Evolutionary conservation across 345 rosid genomes (phyloP).

Genomic region (Schrenkiella parvula): DNA sequence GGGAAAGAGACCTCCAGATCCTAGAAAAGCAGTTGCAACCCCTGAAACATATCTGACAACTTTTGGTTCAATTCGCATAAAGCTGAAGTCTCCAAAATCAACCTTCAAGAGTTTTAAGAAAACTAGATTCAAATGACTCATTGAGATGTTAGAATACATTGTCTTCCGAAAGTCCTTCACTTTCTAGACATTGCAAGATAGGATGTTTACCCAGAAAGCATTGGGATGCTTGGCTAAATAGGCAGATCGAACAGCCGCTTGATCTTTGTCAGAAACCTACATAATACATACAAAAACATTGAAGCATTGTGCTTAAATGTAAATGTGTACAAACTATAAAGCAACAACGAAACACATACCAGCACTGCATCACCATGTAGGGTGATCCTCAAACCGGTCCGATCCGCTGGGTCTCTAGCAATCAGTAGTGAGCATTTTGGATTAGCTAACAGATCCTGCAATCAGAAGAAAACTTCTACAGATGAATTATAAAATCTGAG

Average conservation of each 20-base stretch:
- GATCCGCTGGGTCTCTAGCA: constrained; percentile 81
- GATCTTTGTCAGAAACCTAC: constrained; percentile 68
- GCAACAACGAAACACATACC: constrained; percentile 41
- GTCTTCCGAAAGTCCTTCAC: neutral
- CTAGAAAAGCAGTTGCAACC: constrained; percentile 82
- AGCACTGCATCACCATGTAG: constrained; percentile 79
- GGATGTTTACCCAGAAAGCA: constrained; percentile 80
- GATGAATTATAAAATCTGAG: neutral
- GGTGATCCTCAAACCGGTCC: constrained; percentile 78
- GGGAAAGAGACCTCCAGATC: constrained; percentile 76
- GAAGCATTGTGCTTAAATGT: neutral
- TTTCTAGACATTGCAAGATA: constrained; percentile 3
- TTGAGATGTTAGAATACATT: neutral
- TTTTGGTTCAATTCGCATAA: constrained; percentile 74
- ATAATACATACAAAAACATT: constrained; percentile 7
- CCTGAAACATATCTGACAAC: constrained; percentile 84
- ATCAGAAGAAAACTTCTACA: constrained; percentile 21
- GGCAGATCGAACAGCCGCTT: constrained; percentile 57
- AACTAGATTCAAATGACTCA: constrained; percentile 16
- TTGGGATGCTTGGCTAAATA: constrained; percentile 87
- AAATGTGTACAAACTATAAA: neutral
- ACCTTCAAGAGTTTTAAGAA: constrained; percentile 50
- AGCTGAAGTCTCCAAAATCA: constrained; percentile 95
- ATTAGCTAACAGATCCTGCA: constrained; percentile 77
- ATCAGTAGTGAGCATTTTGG: constrained; percentile 87